These are phyloP conservation scores for Pythium guiyangense DNA, from an alignment of 352 stramenopile species.

Conservation along the genomic window DNA sequence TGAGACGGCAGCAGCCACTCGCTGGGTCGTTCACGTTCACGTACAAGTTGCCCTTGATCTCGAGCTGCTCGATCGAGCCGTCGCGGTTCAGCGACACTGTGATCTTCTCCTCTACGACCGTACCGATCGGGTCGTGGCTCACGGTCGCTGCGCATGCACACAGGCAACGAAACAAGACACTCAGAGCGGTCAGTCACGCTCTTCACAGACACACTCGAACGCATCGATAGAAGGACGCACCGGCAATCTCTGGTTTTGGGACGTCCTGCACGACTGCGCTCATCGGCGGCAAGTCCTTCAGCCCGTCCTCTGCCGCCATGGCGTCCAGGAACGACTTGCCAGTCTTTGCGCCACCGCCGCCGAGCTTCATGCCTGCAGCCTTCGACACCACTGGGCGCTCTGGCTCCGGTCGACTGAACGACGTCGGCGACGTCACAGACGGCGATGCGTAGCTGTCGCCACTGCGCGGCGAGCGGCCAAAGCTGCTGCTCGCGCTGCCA, in stretches of 20 bases:
- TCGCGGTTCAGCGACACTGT: slow-evolving; percentile 80
- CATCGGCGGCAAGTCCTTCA: slow-evolving; percentile 85
- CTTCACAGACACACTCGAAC: neutral
- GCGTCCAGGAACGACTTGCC: slow-evolving; percentile 85
- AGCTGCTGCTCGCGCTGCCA: slow-evolving; percentile 55
- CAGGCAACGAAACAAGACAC: too few species aligned
- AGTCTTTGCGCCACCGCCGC: slow-evolving; percentile 38
- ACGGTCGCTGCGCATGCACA: slow-evolving; percentile 30
- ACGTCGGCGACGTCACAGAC: slow-evolving; percentile 47
- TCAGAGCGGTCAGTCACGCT: too few species aligned
- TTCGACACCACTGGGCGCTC: slow-evolving; percentile 48
- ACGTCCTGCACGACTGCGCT: slow-evolving; percentile 58
- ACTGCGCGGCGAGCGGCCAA: slow-evolving; percentile 55
- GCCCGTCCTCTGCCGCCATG: slow-evolving; percentile 80
- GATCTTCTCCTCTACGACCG: slow-evolving; percentile 86
- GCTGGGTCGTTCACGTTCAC: slow-evolving; percentile 79
- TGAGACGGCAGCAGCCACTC: slow-evolving; percentile 64
- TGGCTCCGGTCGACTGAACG: slow-evolving; percentile 38
- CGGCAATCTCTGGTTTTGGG: slow-evolving; percentile 50
- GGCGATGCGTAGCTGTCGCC: slow-evolving; percentile 50
- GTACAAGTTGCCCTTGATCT: slow-evolving; percentile 85
- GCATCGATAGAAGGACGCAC: neutral
- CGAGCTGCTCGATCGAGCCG: slow-evolving; percentile 75
- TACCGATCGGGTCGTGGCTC: slow-evolving; percentile 77
- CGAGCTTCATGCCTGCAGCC: slow-evolving; percentile 52